phyloP scores from a whole-genome alignment of 2,329 filamentous ascomycete genomes.

The Penicillium sp. region DNA sequence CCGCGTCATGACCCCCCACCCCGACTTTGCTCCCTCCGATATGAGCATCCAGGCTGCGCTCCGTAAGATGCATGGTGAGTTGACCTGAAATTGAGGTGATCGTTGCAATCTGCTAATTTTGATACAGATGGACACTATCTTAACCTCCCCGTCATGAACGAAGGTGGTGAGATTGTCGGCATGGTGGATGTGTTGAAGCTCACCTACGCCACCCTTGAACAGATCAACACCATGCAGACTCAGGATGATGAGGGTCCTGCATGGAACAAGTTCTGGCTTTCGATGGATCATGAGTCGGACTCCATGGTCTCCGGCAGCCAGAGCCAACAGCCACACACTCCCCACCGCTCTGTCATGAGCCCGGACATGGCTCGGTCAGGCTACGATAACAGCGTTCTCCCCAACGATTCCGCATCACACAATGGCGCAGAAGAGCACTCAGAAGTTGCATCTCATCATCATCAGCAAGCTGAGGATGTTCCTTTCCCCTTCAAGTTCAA shows the following conservation, averaged over 20 bases:
- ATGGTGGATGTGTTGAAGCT: slow-evolving; percentile 99
- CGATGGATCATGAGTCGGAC: slow-evolving; percentile 90
- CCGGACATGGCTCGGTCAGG: slow-evolving; percentile 65
- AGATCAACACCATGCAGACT: slow-evolving; percentile 90
- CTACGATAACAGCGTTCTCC: slow-evolving; percentile 74
- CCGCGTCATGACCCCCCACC: slow-evolving; percentile 97
- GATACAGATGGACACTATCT: slow-evolving; percentile 88
- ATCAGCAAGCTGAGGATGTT: slow-evolving; percentile 62
- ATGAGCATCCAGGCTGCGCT: slow-evolving; percentile 99
- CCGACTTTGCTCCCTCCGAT: slow-evolving; percentile 96
- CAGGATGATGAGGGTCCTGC: slow-evolving; percentile 90
- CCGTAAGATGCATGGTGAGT: slow-evolving; percentile 96
- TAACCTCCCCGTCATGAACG: slow-evolving; percentile 98
- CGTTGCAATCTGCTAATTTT: slow-evolving; percentile 3
- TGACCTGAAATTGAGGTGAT: not conserved
- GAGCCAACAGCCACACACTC: slow-evolving; percentile 69
- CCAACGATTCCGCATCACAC: slow-evolving; percentile 93
- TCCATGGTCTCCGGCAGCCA: slow-evolving; percentile 91
- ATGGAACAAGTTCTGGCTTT: slow-evolving; percentile 99
- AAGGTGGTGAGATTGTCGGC: slow-evolving; percentile 92
- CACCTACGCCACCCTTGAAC: slow-evolving; percentile 95
- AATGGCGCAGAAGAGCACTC: slow-evolving; percentile 76
- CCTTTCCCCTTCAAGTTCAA: slow-evolving; percentile 99
- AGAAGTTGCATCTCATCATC: slow-evolving; percentile 61
- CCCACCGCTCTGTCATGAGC: slow-evolving; percentile 76